Percentiles rank a stretch among this genome's conserved stretches.
phyloP scores from a whole-genome alignment of 2,329 filamentous ascomycete species.

The Talaromyces amestolkiae region DNA sequence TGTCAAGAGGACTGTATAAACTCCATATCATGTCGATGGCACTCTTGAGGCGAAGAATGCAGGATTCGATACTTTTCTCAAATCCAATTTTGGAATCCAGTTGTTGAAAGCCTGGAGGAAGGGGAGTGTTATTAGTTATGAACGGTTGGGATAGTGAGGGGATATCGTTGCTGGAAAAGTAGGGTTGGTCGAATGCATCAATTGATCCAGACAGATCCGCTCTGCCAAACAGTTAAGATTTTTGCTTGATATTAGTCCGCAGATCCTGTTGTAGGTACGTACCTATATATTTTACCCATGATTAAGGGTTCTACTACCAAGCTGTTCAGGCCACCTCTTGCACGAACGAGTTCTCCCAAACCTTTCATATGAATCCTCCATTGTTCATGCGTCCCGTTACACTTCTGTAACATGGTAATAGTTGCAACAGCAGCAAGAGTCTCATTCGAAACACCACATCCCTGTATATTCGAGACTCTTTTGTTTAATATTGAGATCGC shows the following conservation, averaged over 20 bases:
- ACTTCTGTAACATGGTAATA: background rate
- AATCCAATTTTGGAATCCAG: background rate
- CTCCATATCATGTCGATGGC: background rate
- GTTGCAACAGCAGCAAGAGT: background rate
- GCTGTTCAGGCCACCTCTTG: background rate
- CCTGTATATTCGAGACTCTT: background rate
- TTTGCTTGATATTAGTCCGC: background rate
- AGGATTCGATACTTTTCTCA: background rate
- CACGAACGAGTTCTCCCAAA: background rate
- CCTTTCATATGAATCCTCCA: background rate
- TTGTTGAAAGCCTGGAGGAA: background rate
- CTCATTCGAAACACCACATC: background rate
- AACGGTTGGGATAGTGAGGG: background rate
- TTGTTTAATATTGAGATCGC: background rate
- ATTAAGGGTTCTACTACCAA: background rate
- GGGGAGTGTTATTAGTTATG: background rate
- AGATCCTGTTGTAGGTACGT: background rate
- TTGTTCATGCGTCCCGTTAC: background rate
- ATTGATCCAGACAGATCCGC: background rate
- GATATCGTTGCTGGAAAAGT: background rate
- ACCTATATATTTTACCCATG: background rate
- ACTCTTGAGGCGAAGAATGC: background rate
- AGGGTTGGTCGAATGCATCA: background rate
- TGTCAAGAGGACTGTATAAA: background rate
- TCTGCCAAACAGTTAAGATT: background rate